Conservation (phyloP, 768 basidiomycete genomes). For the Psilocybe subaeruginosa region DNA sequence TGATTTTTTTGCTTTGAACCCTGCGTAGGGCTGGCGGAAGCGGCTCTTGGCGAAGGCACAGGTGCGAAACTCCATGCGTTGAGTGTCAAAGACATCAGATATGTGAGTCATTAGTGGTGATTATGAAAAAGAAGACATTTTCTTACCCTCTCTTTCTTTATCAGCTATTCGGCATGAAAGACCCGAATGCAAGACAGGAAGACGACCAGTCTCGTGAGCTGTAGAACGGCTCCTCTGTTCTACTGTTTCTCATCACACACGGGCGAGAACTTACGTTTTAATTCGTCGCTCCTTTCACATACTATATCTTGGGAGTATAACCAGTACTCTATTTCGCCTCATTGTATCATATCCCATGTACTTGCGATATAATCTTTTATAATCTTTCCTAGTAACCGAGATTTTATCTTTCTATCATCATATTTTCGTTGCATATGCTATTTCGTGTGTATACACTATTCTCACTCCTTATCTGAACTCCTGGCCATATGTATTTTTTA, state of each 20-base stretch:
- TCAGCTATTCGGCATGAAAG: slow-evolving; percentile 22
- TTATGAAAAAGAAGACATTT: background rate
- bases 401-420: no score
- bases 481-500: no score
- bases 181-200: background rate
- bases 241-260: background rate
- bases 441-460: no score
- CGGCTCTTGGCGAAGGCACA: slow-evolving; percentile 70
- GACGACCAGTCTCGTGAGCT: background rate
- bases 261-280: background rate
- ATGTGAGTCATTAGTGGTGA: slow-evolving; percentile 36
- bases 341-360: background rate
- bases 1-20: background rate
- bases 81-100: slow-evolving; percentile 70
- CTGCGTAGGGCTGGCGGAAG: slow-evolving; percentile 56
- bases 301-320: background rate
- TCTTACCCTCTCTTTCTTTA: background rate
- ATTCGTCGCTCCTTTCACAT: background rate
- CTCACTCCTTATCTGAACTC: no score
- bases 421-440: no score
- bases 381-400: no score
- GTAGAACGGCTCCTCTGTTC: background rate
- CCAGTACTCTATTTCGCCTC: background rate
- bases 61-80: slow-evolving; percentile 65
- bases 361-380: background rate